Base-by-base conservation (phyloP, 169 alveolate species). In the Cryptosporidium xiaoi region DNA sequence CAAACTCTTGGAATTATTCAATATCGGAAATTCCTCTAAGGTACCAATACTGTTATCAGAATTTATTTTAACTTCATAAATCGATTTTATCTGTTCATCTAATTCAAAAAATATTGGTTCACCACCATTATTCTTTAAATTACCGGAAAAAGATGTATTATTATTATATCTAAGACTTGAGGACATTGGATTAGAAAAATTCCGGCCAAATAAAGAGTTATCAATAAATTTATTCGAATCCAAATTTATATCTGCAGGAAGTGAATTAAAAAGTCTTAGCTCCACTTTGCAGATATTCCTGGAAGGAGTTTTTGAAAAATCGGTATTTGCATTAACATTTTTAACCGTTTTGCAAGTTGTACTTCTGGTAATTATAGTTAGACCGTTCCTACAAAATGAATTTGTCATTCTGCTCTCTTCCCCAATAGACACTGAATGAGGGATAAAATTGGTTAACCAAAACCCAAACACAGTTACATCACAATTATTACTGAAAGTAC, bases 391-490 rank as follows among this genome's bases (percentile, higher is more conserved):
- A 77, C 64, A 77, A 20, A 58, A 77, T 16, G 87, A 56, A 6
- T 34, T 60, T 44, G 60, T 29, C n/a, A 62, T 77, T 20, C 7
- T 62, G 36, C 53, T 40, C 15, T n/a, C 64, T 4, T 34, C 51
- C 18, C 64, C 66, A 15, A 5, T 77, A 31, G 31, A 31, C 18
- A 33, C 36, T 18, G 53, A 18, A 18, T 2, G 4, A 13, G 83
- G 83, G 12, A 53, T 51, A 20, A 69, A 46, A 69, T 51, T 51
- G n/a, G 83, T 69, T 46, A 77, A 16, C 87, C 87, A 77, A 51
- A 77, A 77, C 1, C 87, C 87, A 60, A 77, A 77, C 1, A 60
- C 36, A 5, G 48, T n/a, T 13, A 20, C 15, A 20, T 15, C 16
- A 1, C n/a, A 12, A 16, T 69, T 31, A 34, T 16, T 50, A 31